phyloP scores from a whole-genome alignment of 2,329 filamentous ascomycete genomes.

The Claviceps maximensis region DNA sequence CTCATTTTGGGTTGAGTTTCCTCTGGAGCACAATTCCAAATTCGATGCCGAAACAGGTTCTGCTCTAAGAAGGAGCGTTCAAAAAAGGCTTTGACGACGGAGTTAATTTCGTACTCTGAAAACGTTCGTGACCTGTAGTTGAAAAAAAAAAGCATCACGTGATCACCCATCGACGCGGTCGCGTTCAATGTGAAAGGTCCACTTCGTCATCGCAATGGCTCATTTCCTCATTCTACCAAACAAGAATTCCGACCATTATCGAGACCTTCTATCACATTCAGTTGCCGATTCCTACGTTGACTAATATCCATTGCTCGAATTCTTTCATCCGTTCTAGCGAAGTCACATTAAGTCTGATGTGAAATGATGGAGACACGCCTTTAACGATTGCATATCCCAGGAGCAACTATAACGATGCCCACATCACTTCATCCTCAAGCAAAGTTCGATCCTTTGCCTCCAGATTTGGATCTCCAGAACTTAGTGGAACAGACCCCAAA shows the following conservation, averaged over 20 bases:
- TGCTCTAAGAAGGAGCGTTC: neutral
- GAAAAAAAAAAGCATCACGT: neutral
- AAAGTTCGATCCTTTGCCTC: conserved; percentile 83
- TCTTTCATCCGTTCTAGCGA: too few species aligned
- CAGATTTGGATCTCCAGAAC: conserved; percentile 62
- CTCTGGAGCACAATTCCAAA: neutral
- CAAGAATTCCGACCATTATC: neutral
- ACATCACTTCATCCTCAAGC: conserved; percentile 63
- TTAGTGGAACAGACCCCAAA: conserved; percentile 70
- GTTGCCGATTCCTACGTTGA: neutral
- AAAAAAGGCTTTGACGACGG: neutral
- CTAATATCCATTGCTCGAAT: neutral
- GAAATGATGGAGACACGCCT: neutral
- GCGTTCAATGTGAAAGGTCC: neutral
- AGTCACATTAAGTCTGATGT: neutral
- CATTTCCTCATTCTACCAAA: neutral
- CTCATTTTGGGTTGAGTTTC: conserved; percentile 1
- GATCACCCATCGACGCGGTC: neutral
- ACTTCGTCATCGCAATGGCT: neutral
- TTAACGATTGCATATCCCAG: neutral
- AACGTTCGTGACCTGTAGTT: neutral
- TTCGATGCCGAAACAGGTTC: neutral
- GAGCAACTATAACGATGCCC: conserved; percentile 46
- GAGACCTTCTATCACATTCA: neutral
- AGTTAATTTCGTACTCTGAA: too few species aligned